These are phyloP conservation scores for Amphicarpaea edgeworthii DNA, from an alignment of 306 rosid genomes.

Conservation along the genomic window DNA sequence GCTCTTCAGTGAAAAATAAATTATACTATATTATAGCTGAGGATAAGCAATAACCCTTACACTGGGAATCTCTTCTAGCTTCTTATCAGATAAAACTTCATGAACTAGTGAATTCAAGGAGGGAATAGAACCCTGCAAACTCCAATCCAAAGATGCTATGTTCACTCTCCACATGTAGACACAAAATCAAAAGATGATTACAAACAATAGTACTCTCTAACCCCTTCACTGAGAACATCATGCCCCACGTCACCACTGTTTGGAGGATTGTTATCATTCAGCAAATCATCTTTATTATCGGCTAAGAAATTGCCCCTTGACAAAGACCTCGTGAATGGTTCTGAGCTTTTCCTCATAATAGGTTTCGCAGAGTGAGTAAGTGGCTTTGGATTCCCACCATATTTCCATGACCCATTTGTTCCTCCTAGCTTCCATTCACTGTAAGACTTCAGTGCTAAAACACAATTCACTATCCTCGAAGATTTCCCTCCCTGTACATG, in stretches of 20 bases:
- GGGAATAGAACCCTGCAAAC: constrained; percentile 66
- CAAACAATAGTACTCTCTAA: constrained; percentile 52
- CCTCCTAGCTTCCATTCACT: constrained; percentile 78
- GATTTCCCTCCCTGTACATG: constrained; percentile 82
- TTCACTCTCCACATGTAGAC: constrained; percentile 3
- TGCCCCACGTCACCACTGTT: no score
- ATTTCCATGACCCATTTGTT: constrained; percentile 75
- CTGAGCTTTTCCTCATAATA: constrained; percentile 64
- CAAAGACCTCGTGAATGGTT: constrained; percentile 60
- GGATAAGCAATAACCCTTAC: constrained; percentile 57
- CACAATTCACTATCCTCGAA: constrained; percentile 80
- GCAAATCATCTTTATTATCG: constrained; percentile 59
- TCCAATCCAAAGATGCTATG: constrained; percentile 35
- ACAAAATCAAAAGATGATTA: constrained; percentile 19
- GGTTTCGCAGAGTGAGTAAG: constrained; percentile 49
- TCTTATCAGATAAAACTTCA: constrained; percentile 68
- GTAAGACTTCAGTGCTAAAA: constrained; percentile 82
- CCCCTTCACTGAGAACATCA: constrained; percentile 67
- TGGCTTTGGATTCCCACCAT: constrained; percentile 64
- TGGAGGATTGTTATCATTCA: constrained; percentile 52
- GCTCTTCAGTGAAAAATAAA: background rate
- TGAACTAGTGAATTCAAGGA: constrained; percentile 64
- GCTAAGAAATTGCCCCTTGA: constrained; percentile 49
- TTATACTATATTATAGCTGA: background rate
- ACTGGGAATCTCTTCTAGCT: constrained; percentile 81